These are phyloP conservation scores for Tricholoma terreum DNA, from an alignment of 768 basidiomycete genomes.

Conservation along the genomic window DNA sequence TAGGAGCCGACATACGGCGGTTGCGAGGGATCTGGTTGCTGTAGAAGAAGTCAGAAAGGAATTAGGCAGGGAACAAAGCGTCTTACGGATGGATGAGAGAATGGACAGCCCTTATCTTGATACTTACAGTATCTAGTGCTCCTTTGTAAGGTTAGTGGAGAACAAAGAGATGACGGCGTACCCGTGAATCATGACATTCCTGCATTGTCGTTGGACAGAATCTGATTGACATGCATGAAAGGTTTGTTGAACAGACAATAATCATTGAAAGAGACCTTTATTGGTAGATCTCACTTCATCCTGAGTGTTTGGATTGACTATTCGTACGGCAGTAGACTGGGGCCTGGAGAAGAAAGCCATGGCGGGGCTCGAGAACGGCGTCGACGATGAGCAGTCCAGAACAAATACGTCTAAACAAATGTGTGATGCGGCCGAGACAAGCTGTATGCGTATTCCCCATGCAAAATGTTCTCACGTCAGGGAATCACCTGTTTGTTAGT, in stretches of 20 bases:
- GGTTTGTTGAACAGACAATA: not conserved
- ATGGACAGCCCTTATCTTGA: constrained; percentile 83
- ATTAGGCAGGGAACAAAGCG: not conserved
- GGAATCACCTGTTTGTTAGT: too few relatives aligned
- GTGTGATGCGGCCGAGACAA: too few relatives aligned
- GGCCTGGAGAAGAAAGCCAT: constrained; percentile 76
- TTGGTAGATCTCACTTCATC: constrained; percentile 43
- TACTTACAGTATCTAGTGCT: constrained; percentile 70
- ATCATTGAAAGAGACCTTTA: constrained; percentile 52
- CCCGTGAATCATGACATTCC: constrained; percentile 92
- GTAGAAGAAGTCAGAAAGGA: not conserved
- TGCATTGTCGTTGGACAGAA: constrained; percentile 75
- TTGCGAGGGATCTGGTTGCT: constrained; percentile 23
- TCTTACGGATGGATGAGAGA: constrained; percentile 73
- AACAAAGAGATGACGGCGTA: constrained; percentile 28
- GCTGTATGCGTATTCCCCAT: too few relatives aligned
- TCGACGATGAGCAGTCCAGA: constrained; percentile 6
- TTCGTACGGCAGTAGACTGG: constrained; percentile 64
- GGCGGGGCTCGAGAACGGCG: too few relatives aligned
- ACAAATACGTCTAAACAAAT: constrained; percentile 8
- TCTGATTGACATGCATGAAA: constrained; percentile 37
- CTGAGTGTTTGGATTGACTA: constrained; percentile 57
- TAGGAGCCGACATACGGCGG: constrained; percentile 27
- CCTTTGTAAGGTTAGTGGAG: not conserved
- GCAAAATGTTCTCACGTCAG: too few relatives aligned